A percentile compares a stretch with the other conserved stretches of the same genome.
Conservation (phyloP, 1,284 basidiomycete genomes). For the Cystobasidium slooffiae region DNA sequence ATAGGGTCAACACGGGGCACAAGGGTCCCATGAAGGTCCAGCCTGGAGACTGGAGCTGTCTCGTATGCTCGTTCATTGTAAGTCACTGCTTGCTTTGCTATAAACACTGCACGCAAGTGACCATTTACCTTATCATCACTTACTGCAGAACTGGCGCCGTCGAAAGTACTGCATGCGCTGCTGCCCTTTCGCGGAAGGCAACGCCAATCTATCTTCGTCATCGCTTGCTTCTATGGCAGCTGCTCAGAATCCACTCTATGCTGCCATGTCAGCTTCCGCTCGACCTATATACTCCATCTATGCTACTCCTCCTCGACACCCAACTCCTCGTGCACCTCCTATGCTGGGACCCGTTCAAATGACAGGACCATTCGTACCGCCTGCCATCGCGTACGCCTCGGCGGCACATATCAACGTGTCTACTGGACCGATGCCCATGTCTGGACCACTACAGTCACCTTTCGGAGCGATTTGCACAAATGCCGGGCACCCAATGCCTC, state of each 20-base stretch:
- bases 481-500: neutral
- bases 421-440: neutral
- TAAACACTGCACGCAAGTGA: no score
- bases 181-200: slow-evolving; percentile 40
- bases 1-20: slow-evolving; percentile 38
- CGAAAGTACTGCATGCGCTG: slow-evolving; percentile 43
- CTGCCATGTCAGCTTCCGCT: neutral
- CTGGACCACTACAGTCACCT: neutral
- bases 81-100: neutral
- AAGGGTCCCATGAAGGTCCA: slow-evolving; percentile 40
- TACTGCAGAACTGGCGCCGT: slow-evolving; percentile 38
- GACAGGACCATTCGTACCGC: neutral
- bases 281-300: neutral
- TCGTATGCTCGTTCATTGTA: slow-evolving; percentile 32
- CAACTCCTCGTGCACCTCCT: neutral
- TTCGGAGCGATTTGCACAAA: neutral
- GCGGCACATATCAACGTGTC: neutral
- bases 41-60: slow-evolving; percentile 42
- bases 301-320: neutral
- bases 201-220: neutral
- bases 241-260: neutral
- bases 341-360: neutral
- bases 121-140: neutral
- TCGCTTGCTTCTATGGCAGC: neutral
- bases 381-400: neutral